A percentile compares a stretch with the other conserved stretches of the same genome.
phyloP scores from a whole-genome alignment of 148 eudicot species.

The Silene conica region DNA sequence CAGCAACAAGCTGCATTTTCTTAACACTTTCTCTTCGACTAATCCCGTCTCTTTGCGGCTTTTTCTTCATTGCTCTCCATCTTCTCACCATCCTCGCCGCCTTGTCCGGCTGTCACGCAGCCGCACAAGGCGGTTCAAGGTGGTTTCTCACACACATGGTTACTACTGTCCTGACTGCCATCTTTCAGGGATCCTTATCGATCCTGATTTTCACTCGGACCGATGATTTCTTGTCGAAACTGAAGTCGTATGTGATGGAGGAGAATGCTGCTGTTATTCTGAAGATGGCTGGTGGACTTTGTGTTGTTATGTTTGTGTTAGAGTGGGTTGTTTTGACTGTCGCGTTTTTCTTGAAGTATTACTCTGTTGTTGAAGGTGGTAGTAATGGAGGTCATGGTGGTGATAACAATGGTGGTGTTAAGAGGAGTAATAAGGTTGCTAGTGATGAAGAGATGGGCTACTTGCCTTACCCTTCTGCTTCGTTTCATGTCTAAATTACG shows the following conservation, averaged over 20 bases:
- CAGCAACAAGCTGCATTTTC: conserved; percentile 63
- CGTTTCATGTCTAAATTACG: conserved; percentile 1
- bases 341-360: conserved; percentile 43
- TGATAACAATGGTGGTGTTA: background rate
- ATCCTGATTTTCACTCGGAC: conserved; percentile 45
- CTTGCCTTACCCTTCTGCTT: conserved; percentile 44
- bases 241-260: conserved; percentile 54
- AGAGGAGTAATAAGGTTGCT: conserved; percentile 26
- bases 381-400: background rate
- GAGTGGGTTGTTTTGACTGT: conserved; percentile 49
- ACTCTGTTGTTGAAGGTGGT: conserved; percentile 17
- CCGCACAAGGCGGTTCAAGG: conserved; percentile 25
- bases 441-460: conserved; percentile 32
- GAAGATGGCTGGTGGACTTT: conserved; percentile 46
- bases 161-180: conserved; percentile 50
- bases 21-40: conserved; percentile 61
- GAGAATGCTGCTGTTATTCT: conserved; percentile 41
- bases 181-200: conserved; percentile 57
- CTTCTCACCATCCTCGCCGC: conserved; percentile 49
- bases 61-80: conserved; percentile 59
- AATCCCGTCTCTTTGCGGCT: conserved; percentile 47
- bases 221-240: conserved; percentile 29
- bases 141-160: conserved; percentile 65
- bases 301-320: conserved; percentile 36
- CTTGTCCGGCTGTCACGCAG: conserved; percentile 48